Conservation (phyloP, 345 rosid genomes). For the Hibiscus trionum region DNA sequence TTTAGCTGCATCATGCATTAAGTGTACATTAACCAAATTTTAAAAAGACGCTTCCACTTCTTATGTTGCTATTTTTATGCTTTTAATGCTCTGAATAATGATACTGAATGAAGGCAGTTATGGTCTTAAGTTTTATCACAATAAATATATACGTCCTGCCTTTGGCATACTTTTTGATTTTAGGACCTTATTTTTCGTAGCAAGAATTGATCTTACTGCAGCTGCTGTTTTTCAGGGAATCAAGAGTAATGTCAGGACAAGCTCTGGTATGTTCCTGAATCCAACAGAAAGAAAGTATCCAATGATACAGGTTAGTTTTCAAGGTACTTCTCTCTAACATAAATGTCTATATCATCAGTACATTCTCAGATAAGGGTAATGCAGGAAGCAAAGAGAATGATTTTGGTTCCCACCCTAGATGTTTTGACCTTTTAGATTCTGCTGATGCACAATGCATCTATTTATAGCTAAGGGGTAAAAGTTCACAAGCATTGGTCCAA, state of each 20-base stretch:
- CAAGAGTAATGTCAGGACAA: conserved; percentile 84
- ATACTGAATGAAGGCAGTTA: neutral
- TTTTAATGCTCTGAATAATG: neutral
- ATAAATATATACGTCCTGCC: neutral
- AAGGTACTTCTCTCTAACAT: conserved; percentile 10
- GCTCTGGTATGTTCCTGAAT: conserved; percentile 93
- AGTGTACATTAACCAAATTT: neutral
- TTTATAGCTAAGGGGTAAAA: neutral
- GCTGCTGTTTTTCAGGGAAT: conserved; percentile 48
- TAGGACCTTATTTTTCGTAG: neutral
- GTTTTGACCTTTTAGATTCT: neutral
- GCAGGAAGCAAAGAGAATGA: neutral
- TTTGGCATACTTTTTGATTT: neutral
- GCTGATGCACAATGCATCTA: neutral
- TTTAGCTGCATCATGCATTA: neutral
- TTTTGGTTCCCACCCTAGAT: neutral
- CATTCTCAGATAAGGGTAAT: neutral
- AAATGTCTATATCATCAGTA: neutral
- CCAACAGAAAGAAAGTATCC: conserved; percentile 66
- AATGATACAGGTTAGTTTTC: conserved; percentile 59
- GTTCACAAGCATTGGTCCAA: neutral
- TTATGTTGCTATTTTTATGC: neutral
- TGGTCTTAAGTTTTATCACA: neutral
- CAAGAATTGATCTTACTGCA: neutral
- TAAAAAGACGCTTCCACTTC: neutral